A percentile compares a stretch with the other conserved stretches of the same genome.
Evolutionary conservation across 2,329 filamentous ascomycete genomes (phyloP).

Genomic region (Penicillium sp.): DNA sequence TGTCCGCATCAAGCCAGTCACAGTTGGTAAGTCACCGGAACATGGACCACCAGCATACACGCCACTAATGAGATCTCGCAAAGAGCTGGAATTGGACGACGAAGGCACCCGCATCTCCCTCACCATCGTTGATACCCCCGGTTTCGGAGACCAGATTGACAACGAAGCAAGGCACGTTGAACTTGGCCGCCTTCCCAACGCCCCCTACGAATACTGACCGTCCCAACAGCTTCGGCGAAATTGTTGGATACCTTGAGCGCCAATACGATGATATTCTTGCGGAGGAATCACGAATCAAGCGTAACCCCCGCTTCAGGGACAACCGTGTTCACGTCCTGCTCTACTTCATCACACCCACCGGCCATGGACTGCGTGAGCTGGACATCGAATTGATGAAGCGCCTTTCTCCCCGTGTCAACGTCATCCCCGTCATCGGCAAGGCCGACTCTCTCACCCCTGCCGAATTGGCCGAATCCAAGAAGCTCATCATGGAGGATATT

Average conservation of each 20-base stretch:
- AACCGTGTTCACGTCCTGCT: constrained; percentile 96
- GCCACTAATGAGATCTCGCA: too few species aligned
- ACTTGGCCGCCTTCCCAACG: too few species aligned
- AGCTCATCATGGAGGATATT: constrained; percentile 99
- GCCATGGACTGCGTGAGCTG: constrained; percentile 93
- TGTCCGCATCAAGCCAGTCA: constrained; percentile 97
- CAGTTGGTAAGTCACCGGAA: constrained; percentile 65
- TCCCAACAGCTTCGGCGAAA: constrained; percentile 73
- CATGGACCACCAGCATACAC: too few species aligned
- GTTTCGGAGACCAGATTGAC: constrained; percentile 97
- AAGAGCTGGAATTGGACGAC: constrained; percentile 91
- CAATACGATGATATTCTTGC: constrained; percentile 99
- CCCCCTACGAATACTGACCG: too few species aligned
- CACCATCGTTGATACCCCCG: constrained; percentile 96
- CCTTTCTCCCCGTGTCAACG: constrained; percentile 92
- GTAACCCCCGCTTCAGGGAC: constrained; percentile 98
- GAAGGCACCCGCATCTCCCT: constrained; percentile 96
- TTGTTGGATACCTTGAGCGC: constrained; percentile 94
- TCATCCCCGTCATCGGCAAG: constrained; percentile 97
- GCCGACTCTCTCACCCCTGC: constrained; percentile 93
- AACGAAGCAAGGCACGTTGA: constrained; percentile 80
- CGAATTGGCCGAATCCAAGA: constrained; percentile 97
- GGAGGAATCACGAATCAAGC: constrained; percentile 99
- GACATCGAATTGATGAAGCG: constrained; percentile 99
- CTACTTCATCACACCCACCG: constrained; percentile 98